Evolutionary conservation across 257 asterid species (phyloP).

Genomic region (Solanum lycopersicoides): DNA sequence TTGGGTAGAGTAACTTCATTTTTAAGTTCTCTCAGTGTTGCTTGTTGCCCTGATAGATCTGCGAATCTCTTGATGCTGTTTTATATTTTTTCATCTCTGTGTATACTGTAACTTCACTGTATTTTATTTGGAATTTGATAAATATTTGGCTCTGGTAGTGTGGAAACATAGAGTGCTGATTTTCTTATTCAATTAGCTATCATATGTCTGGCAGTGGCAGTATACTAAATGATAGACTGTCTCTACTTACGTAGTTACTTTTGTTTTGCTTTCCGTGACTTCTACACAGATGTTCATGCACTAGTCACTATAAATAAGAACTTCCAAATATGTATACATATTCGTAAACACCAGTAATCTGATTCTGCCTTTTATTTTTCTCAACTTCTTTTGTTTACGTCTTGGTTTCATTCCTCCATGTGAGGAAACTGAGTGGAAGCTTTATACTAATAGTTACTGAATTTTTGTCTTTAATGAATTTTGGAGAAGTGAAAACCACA

Average conservation of each 20-base stretch:
- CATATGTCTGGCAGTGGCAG: not conserved
- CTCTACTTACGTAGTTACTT: not conserved
- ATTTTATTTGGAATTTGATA: not conserved
- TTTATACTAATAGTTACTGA: not conserved
- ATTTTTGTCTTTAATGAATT: not conserved
- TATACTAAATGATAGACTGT: not conserved
- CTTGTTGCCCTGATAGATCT: not conserved
- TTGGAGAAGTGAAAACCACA: not conserved
- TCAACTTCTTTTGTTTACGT: not conserved
- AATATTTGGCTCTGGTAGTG: not conserved
- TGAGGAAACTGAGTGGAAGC: not conserved
- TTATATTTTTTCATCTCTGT: not conserved
- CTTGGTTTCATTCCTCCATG: not conserved
- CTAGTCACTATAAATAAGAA: not conserved
- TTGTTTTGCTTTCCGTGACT: not conserved
- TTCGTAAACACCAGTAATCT: not conserved
- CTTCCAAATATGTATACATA: not conserved
- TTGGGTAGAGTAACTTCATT: not conserved
- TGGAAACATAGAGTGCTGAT: not conserved
- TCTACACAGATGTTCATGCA: not conserved
- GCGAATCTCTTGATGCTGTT: not conserved
- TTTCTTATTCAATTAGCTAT: not conserved
- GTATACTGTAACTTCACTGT: not conserved
- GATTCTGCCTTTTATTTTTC: not conserved
- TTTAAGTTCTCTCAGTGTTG: not conserved